A percentile compares a stretch with the other conserved stretches of the same genome.
Evolutionary conservation across 2,329 filamentous ascomycete genomes (phyloP).

Genomic region (Sclerotinia subarctica): DNA sequence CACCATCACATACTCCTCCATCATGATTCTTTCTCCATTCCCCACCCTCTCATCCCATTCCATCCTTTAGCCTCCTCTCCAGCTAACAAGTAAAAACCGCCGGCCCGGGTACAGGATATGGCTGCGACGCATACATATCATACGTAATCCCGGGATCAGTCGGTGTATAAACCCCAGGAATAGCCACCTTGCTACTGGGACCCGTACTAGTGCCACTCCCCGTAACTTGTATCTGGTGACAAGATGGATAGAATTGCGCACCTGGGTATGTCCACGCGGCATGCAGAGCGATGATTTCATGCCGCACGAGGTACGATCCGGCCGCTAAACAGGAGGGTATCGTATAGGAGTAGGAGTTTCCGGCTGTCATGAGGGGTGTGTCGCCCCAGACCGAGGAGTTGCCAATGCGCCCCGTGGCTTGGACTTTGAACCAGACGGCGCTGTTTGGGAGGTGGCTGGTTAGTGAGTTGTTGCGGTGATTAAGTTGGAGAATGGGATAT

Average conservation of each 20-base stretch:
- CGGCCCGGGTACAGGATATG: conserved; percentile 45
- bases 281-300: conserved; percentile 49
- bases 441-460: accelerated
- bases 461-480: neutral
- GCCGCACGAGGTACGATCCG: conserved; percentile 54
- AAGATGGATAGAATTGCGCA: conserved; percentile 35
- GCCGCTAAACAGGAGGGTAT: conserved; percentile 51
- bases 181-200: conserved; percentile 40
- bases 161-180: conserved; percentile 49
- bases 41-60: no score
- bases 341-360: conserved; percentile 48
- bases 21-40: neutral
- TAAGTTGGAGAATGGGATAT: no score
- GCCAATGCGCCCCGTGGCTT: conserved; percentile 38
- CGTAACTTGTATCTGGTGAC: conserved; percentile 47
- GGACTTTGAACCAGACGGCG: conserved; percentile 47
- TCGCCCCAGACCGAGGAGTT: conserved; percentile 31
- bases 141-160: conserved; percentile 42
- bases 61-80: no score
- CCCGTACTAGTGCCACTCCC: conserved; percentile 45
- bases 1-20: neutral
- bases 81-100: conserved; percentile 37
- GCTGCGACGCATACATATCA: conserved; percentile 42
- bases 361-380: conserved; percentile 35
- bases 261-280: conserved; percentile 43